phyloP scores from a whole-genome alignment of 192 early-diverging fungal genomes.

The Oehlia diaphana region DNA sequence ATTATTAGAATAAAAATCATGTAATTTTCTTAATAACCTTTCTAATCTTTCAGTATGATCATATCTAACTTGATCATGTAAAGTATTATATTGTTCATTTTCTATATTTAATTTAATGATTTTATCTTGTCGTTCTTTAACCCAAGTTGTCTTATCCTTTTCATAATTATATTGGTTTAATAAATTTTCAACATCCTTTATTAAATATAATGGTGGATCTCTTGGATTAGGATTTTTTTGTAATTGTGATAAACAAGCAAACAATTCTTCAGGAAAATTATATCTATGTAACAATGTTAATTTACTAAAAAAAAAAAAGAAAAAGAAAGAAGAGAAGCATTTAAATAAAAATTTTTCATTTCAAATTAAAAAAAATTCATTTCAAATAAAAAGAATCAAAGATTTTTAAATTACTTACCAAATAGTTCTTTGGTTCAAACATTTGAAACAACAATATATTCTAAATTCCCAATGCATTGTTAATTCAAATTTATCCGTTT shows the following conservation, averaged over 20 bases:
- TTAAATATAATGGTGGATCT: conserved; percentile 1
- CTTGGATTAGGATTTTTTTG: neutral
- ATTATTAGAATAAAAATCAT: neutral
- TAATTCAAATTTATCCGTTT: conserved; percentile 3
- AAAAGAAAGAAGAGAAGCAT: neutral
- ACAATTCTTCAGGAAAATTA: neutral
- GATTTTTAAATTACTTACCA: neutral
- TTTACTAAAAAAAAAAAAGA: neutral
- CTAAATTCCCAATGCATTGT: conserved; percentile 12
- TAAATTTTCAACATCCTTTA: neutral
- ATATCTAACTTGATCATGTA: conserved; percentile 1
- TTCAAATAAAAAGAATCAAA: too few relatives aligned
- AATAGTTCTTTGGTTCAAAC: neutral
- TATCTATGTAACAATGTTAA: neutral
- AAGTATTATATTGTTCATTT: neutral
- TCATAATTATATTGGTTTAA: neutral
- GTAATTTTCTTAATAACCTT: neutral
- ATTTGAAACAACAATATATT: conserved; percentile 15
- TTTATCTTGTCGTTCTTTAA: neutral
- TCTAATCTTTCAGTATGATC: neutral
- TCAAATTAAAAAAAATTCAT: too few relatives aligned
- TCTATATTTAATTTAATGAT: neutral
- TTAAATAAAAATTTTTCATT: too few relatives aligned
- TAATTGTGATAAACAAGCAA: neutral
- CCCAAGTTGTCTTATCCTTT: neutral